Evolutionary conservation across 1,284 basidiomycete genomes (phyloP), one percentile per base, ranked within the genome.

Genomic region (Apiotrichum laibachii): DNA sequence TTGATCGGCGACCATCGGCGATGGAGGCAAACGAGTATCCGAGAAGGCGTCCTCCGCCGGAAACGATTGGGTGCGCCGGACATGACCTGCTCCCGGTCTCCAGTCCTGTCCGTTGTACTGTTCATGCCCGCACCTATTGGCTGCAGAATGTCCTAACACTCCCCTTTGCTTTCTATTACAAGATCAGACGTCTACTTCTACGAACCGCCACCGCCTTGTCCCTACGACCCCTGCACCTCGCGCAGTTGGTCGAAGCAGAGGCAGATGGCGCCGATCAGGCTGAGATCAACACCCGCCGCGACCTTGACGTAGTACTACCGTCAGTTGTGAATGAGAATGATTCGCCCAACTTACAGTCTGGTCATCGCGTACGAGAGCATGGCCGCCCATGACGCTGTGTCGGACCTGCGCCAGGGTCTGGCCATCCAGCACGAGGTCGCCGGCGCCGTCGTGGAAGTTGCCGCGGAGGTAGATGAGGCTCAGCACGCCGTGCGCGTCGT

Each of bases 231-330:
- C 19, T 40, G 21, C 10, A 10, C 19, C 48, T 49, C 34, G 34
- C 49, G 49, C 15, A 62, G 62, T 65, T 80, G 78, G 59, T 79
- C 78, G 53, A 80, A 72, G 48, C 77, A 77, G 50, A 81, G 73
- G 56, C 78, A 78, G 26, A 80, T 65, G 5, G 78, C 79, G 2
- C 77, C 72, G 26, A 81, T 73, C 33, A 80, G 66, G 3, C 76
- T 69, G 5, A 80, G 71, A 57, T 81, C 80, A 9, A 81, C 78
- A 11, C 77, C 75, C 0, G 79, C 74, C 1, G 79, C 79, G 22
- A 79, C 72, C 0, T 69, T 74, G 10, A 79, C 72, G 42, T 69
- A 69, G 67, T 80, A 79, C 72, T 75, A 50, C 22, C 7, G 19
- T 50, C 42, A 45, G n/a, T 10, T 13, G 18, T 10, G 4, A 11